Evolutionary conservation across 306 rosid genomes (phyloP).

Genomic region (Myrica gale): DNA sequence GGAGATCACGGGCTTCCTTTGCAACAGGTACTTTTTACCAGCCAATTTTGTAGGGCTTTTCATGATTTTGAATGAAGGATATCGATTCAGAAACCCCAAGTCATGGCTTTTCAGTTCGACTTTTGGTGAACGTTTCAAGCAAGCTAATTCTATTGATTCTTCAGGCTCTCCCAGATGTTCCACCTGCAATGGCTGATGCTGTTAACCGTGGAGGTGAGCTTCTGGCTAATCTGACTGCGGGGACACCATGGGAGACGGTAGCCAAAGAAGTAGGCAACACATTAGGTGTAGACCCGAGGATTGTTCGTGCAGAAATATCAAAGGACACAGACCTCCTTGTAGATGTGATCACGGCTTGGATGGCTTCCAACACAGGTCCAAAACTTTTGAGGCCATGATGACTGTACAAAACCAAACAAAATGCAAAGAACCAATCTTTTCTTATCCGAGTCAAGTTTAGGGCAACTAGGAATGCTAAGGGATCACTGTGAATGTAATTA

Average conservation of each 20-base stretch:
- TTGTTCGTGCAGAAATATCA: constrained; percentile 62
- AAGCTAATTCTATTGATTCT: constrained; percentile 21
- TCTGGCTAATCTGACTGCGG: constrained; percentile 64
- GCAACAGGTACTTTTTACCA: constrained; percentile 65
- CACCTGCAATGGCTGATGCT: constrained; percentile 95
- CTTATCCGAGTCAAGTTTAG: neutral
- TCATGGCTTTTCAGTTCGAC: neutral
- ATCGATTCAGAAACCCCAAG: neutral
- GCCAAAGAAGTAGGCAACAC: constrained; percentile 92
- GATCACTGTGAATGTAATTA: neutral
- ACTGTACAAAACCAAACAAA: neutral
- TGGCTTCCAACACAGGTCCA: constrained; percentile 69
- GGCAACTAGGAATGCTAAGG: neutral
- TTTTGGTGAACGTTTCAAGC: neutral
- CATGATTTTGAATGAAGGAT: neutral
- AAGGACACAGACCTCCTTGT: constrained; percentile 81
- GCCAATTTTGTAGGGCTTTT: neutral
- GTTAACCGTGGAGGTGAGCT: constrained; percentile 90
- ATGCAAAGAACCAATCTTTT: neutral
- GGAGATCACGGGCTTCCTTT: constrained; percentile 95
- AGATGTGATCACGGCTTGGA: constrained; percentile 74
- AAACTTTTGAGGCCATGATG: constrained; percentile 52
- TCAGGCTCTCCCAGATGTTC: constrained; percentile 90
- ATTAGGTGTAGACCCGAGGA: constrained; percentile 63
- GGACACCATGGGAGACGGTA: constrained; percentile 91